phyloP scores from a whole-genome alignment of 2,329 filamentous ascomycete genomes.

The Sclerotinia subarctica region DNA sequence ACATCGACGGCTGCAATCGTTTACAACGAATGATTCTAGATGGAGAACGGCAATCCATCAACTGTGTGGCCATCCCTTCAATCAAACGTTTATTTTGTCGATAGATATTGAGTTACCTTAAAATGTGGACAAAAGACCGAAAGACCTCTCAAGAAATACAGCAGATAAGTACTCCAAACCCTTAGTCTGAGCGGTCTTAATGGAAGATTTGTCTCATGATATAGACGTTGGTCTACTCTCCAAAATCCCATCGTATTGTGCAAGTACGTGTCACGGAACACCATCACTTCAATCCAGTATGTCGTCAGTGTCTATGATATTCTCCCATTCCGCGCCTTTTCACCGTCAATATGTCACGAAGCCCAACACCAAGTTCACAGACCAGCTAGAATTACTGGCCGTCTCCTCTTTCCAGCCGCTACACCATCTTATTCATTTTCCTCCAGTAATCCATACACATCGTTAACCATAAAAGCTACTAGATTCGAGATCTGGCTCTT shows the following conservation, averaged over 20 bases:
- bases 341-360: background rate
- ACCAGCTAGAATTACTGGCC: background rate
- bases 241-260: background rate
- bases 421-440: too few species aligned
- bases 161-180: background rate
- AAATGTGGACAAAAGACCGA: background rate
- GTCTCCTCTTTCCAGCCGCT: too few species aligned
- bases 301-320: background rate
- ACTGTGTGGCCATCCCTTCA: too few species aligned
- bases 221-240: background rate
- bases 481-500: too few species aligned
- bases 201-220: background rate
- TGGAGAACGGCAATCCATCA: too few species aligned
- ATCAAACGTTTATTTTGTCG: background rate
- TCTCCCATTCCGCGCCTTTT: background rate
- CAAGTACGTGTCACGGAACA: background rate
- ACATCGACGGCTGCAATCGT: too few species aligned
- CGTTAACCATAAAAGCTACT: too few species aligned
- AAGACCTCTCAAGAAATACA: background rate
- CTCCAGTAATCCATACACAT: too few species aligned
- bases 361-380: background rate
- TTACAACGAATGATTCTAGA: too few species aligned
- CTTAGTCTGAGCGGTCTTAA: background rate
- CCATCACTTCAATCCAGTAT: background rate
- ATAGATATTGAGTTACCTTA: background rate